phyloP scores from a whole-genome alignment of 2,329 filamentous ascomycete species.

The Talaromyces sp. region DNA sequence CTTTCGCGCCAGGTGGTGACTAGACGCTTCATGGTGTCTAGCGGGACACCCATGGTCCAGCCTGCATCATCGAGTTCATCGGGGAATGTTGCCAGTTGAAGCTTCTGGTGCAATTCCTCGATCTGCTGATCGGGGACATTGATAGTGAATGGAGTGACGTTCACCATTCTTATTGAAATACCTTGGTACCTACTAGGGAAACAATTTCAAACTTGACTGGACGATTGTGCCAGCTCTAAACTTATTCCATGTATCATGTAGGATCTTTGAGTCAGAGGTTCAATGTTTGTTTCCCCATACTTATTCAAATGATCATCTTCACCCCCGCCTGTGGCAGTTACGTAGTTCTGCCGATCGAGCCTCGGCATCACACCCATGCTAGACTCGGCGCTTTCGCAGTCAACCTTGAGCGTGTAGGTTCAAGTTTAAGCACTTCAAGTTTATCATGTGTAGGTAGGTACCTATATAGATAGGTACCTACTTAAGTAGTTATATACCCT shows the following conservation, averaged over 20 bases:
- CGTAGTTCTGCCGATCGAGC: background rate
- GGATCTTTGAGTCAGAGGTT: too few relatives aligned
- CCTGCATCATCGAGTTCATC: conserved; percentile 57
- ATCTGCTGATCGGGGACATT: conserved; percentile 56
- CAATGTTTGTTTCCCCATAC: too few relatives aligned
- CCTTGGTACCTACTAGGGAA: too few relatives aligned
- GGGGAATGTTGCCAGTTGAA: conserved; percentile 58
- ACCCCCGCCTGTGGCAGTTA: too few relatives aligned
- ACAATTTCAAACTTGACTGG: background rate
- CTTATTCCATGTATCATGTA: too few relatives aligned
- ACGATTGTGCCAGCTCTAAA: too few relatives aligned
- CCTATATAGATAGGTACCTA: too few relatives aligned
- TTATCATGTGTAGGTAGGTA: too few relatives aligned
- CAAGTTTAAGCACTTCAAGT: too few relatives aligned
- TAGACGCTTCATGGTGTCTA: conserved; percentile 60
- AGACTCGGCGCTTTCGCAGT: background rate
- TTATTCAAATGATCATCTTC: too few relatives aligned
- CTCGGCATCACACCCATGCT: background rate
- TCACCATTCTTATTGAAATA: conserved; percentile 21
- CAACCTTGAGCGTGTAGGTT: background rate
- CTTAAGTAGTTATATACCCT: too few relatives aligned
- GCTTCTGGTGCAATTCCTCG: conserved; percentile 58
- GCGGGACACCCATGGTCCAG: conserved; percentile 63
- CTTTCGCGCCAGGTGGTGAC: conserved; percentile 58
- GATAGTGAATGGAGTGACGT: conserved; percentile 50